Conservation (phyloP, 2,329 filamentous ascomycete genomes). For the Fonsecaea multimorphosa region DNA sequence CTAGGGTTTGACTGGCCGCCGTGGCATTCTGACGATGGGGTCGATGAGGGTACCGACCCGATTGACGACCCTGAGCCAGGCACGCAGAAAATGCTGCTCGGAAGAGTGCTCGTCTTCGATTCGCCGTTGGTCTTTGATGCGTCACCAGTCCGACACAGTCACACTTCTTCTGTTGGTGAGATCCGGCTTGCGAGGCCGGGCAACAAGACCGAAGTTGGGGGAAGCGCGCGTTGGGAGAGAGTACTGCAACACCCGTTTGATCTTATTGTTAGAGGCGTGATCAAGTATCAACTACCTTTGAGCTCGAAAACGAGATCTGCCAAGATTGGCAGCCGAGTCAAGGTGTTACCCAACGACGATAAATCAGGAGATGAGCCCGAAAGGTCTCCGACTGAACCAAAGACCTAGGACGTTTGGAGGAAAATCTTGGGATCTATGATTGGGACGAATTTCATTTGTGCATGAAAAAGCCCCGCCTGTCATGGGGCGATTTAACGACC, state of each 20-base stretch:
- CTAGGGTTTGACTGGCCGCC: constrained; percentile 33
- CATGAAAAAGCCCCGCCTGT: constrained; percentile 21
- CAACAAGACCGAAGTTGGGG: constrained; percentile 82
- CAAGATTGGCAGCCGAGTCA: constrained; percentile 51
- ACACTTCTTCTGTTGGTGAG: constrained; percentile 77
- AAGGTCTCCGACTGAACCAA: neutral
- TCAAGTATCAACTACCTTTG: constrained; percentile 77
- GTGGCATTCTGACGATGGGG: constrained; percentile 42
- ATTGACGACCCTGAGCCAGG: constrained; percentile 66
- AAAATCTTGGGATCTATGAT: constrained; percentile 21
- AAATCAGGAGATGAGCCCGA: constrained; percentile 32
- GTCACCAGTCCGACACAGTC: constrained; percentile 78
- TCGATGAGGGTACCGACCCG: constrained; percentile 66
- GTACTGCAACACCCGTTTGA: constrained; percentile 93
- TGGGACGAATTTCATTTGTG: constrained; percentile 39
- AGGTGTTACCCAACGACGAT: constrained; percentile 48
- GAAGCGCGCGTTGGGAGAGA: constrained; percentile 84
- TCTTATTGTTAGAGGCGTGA: constrained; percentile 85
- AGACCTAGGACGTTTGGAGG: neutral
- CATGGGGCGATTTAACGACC: constrained; percentile 25
- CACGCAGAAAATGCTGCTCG: constrained; percentile 87
- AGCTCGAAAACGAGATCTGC: constrained; percentile 61
- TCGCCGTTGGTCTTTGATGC: constrained; percentile 88
- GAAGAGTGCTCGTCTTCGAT: constrained; percentile 84
- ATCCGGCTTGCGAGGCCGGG: constrained; percentile 82